phyloP scores from a whole-genome alignment of 2,329 filamentous ascomycete species.

The Akanthomyces muscarius region DNA sequence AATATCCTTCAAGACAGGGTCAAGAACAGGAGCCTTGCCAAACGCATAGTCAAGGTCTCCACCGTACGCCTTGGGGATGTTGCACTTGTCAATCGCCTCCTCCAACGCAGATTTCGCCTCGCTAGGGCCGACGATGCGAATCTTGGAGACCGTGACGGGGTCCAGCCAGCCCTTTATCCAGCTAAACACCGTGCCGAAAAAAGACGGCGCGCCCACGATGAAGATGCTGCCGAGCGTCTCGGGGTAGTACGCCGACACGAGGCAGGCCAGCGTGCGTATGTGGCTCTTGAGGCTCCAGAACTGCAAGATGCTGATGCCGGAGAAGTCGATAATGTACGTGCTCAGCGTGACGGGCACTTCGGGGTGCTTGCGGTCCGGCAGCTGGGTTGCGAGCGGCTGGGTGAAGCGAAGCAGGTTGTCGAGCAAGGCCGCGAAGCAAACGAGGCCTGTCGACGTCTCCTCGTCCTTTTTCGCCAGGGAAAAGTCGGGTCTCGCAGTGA shows the following conservation, averaged over 20 bases:
- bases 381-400: conserved; percentile 76
- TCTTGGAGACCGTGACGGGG: conserved; percentile 90
- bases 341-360: conserved; percentile 86
- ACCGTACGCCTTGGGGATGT: conserved; percentile 63
- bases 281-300: conserved; percentile 94
- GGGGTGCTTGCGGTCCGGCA: conserved; percentile 65
- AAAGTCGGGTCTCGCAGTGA: conserved; percentile 50
- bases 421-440: conserved; percentile 86
- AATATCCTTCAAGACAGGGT: conserved; percentile 29
- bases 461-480: conserved; percentile 61
- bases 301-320: conserved; percentile 82
- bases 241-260: conserved; percentile 91
- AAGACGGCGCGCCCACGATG: conserved; percentile 87
- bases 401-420: conserved; percentile 87
- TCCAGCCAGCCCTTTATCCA: conserved; percentile 97
- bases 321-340: conserved; percentile 93
- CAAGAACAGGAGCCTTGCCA: conserved; percentile 16
- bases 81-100: conserved; percentile 65
- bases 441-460: conserved; percentile 67
- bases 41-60: conserved; percentile 69
- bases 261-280: conserved; percentile 84
- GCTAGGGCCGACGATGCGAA: conserved; percentile 74
- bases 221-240: conserved; percentile 70
- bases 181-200: conserved; percentile 85
- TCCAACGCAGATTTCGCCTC: conserved; percentile 75